Evolutionary conservation across 345 rosid genomes (phyloP).

Genomic region (Bretschneidera sinensis): DNA sequence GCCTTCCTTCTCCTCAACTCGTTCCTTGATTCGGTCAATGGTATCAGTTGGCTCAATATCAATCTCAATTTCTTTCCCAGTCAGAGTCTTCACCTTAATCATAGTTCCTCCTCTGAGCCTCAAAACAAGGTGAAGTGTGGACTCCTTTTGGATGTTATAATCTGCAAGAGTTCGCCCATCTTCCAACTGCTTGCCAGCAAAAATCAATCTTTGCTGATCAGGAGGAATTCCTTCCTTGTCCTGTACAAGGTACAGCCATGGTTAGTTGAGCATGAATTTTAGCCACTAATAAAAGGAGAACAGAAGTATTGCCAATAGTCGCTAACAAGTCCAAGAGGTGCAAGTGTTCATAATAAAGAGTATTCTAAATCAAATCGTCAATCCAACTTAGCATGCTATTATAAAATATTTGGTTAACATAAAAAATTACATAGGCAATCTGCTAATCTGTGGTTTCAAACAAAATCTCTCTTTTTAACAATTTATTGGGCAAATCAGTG

Average conservation of each 20-base stretch:
- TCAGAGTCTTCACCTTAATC: constrained; percentile 94
- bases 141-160: constrained; percentile 93
- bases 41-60: constrained; percentile 94
- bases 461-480: too few relatives aligned
- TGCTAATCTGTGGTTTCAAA: too few relatives aligned
- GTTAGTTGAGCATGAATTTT: constrained; percentile 1
- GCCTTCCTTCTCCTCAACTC: constrained; percentile 96
- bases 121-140: constrained; percentile 84
- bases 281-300: background rate
- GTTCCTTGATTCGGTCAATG: constrained; percentile 88
- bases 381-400: too few relatives aligned
- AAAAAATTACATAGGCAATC: too few relatives aligned
- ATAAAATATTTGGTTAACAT: too few relatives aligned
- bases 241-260: constrained; percentile 26
- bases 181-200: constrained; percentile 94
- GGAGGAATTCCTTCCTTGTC: constrained; percentile 98
- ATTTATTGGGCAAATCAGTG: too few relatives aligned
- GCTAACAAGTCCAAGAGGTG: background rate
- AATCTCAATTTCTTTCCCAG: constrained; percentile 93
- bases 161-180: constrained; percentile 91
- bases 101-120: constrained; percentile 97
- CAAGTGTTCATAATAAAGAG: too few relatives aligned
- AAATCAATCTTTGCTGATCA: constrained; percentile 89
- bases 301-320: background rate
- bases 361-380: too few relatives aligned